A percentile compares a stretch with the other conserved stretches of the same genome.
These are phyloP conservation scores for Pseudogymnoascus sp. DNA, from an alignment of 2,329 filamentous ascomycete genomes.

Conservation along the genomic window DNA sequence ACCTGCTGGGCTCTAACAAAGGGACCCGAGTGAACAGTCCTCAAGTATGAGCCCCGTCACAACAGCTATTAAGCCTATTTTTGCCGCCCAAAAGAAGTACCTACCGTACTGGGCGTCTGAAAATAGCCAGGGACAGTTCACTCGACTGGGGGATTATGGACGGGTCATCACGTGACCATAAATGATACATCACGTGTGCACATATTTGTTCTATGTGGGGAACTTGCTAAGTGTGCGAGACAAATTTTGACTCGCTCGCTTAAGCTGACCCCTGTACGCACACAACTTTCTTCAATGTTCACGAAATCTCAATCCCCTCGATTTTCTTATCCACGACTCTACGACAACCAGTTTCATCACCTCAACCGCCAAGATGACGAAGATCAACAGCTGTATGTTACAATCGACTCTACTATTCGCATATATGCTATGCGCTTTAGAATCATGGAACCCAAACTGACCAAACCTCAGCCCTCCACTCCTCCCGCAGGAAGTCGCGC, in stretches of 20 bases:
- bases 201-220: neutral
- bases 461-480: slow-evolving; percentile 48
- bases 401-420: slow-evolving; percentile 3
- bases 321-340: slow-evolving; percentile 11
- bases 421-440: slow-evolving; percentile 8
- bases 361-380: slow-evolving; percentile 53
- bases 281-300: slow-evolving; percentile 6
- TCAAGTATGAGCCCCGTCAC: neutral
- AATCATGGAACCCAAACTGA: slow-evolving; percentile 10
- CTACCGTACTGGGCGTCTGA: neutral
- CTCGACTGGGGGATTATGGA: too few species aligned
- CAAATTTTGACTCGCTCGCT: slow-evolving; percentile 5
- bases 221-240: neutral
- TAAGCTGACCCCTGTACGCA: neutral
- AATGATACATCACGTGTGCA: neutral
- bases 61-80: neutral
- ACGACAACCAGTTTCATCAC: slow-evolving; percentile 19
- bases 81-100: neutral
- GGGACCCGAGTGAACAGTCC: neutral
- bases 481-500: slow-evolving; percentile 96
- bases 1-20: neutral
- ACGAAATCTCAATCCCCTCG: neutral
- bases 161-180: neutral
- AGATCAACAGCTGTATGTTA: slow-evolving; percentile 54
- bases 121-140: too few species aligned